Base-by-base conservation (phyloP, 305 asterid species). In the Solanum hybrid region DNA sequence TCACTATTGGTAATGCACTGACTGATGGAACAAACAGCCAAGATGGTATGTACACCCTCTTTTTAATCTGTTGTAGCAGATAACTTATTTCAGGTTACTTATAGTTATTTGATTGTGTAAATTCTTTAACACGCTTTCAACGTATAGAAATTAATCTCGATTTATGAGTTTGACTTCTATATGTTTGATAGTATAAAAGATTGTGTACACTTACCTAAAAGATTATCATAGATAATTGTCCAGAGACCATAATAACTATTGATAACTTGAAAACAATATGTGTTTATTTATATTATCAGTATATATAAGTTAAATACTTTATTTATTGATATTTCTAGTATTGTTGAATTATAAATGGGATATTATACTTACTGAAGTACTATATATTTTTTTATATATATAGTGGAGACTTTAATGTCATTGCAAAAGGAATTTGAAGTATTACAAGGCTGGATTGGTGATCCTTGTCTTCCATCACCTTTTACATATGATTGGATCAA, bases 401-500 rank as follows among this genome's bases (percentile, higher is more conserved):
- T 65, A 95, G 98, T 94, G 90, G 85, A 87, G 73, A 96, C 97
- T 12, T 78, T 96, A 89, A 87, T 75, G 90, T 88, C 92, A 10
- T 85, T 96, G 89, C 94, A 90, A 94, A 57, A 33, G 0, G 82
- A 91, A 6, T 96, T 94, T 29, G 84, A 75, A 0, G 90, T 80
- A 70, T 87, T 95, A 65, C 90, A 91, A 91, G 92, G 89, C 4
- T 95, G 96, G 97, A 87, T 90, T 3, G 97, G 97, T 0, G 98
- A 96, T 90, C 98, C 98, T 11, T 95, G 98, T 89, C 95, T 95
- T 57, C 98, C 98, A 22, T 89, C 95, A 9, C 92, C 95, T 20
- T 95, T 92, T 90, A 68, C 95, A 14, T 96, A 98, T 97, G 98
- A 96, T 10, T 96, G 98, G 98, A 91, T 95, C 82, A 76, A 91